Base-by-base conservation (phyloP, 2,329 filamentous ascomycete species). In the Endocalyx cinctus region DNA sequence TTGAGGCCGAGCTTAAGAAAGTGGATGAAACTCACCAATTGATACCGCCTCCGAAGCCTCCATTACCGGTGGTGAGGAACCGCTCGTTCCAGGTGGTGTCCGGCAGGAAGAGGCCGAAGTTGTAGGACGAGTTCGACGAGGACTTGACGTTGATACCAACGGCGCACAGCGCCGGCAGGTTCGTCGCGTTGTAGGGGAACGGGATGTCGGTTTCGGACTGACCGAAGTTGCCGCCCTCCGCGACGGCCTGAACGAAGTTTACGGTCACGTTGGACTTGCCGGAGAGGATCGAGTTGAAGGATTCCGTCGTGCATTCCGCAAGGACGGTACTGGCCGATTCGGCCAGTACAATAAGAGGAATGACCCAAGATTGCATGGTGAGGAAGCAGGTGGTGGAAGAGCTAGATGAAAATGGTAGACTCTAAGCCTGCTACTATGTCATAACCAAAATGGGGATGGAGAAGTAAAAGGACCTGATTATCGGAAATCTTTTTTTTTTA, bases 41-140 rank as follows among this genome's bases (percentile, higher is more conserved):
- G 16, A 55, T 57, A 6, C 53, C 53, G n/a, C 53, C 53, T 7
- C 50, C 51, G 8, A 34, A 50, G 1, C 51, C 53, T 4, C 51
- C 50, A 37, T 55, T 55, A 4, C 53, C 53, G 2, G 47, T 50
- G 2, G 51, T 34, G 28, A 54, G 15, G 26, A 57, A 50, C 31
- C 50, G 38, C 18, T 50, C 37, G 18, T 55, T 55, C 52, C 52
- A 57, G 3, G 45, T 48, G 6, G 37, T 37, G 17, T 62, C 51
- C 4, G 53, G 53, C 10, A 57, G 42, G 23, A 55, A 54, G 5
- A 57, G 39, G 12, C 51, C 53, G 25, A 57, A 57, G 37, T 54
- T 52, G 19, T 54, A 54, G 15, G 51, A 52, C 6, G 50, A 49
- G 33, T 34, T 52, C 14, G 34, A 37, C 3, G 51, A 54, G 5